These are phyloP conservation scores for Chlamydomonas sp. DNA, from an alignment of 139 green algal species.

Conservation along the genomic window DNA sequence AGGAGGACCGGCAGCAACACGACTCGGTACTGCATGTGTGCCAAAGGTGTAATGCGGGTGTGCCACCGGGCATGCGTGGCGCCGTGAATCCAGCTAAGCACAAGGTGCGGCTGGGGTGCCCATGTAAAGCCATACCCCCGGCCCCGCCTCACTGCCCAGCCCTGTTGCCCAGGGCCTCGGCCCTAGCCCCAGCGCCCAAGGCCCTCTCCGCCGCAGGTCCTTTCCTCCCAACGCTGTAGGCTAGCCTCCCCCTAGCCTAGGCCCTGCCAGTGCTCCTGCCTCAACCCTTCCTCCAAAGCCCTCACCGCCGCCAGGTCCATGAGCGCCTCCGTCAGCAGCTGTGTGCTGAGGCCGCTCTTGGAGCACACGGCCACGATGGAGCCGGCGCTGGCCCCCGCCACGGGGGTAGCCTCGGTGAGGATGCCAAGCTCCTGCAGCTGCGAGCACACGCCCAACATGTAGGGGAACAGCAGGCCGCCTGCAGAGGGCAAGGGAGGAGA, in stretches of 20 bases:
- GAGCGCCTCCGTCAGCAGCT: slow-evolving; percentile 36
- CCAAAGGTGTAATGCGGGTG: too few relatives aligned
- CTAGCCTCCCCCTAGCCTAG: background rate
- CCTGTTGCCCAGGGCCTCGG: background rate
- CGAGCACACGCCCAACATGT: slow-evolving; percentile 42
- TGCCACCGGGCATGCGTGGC: too few relatives aligned
- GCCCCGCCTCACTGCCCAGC: background rate
- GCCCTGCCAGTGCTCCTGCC: background rate
- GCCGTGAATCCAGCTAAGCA: background rate
- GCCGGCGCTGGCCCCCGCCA: slow-evolving; percentile 75
- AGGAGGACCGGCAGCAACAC: too few relatives aligned
- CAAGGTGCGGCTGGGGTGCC: background rate
- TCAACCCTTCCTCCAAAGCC: too few relatives aligned
- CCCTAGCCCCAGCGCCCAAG: background rate
- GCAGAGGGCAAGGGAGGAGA: background rate
- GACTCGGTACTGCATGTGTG: too few relatives aligned
- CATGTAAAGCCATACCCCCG: background rate
- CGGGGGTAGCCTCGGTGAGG: slow-evolving; percentile 31
- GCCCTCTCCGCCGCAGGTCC: too few relatives aligned
- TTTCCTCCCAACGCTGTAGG: too few relatives aligned
- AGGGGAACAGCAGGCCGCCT: slow-evolving; percentile 61
- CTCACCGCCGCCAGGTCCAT: slow-evolving; percentile 43
- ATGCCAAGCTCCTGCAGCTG: slow-evolving; percentile 37
- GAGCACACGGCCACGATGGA: slow-evolving; percentile 80
- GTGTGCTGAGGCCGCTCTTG: slow-evolving; percentile 62